Conservation (phyloP, 768 basidiomycete species). For the Cyclocybe aegerita region DNA sequence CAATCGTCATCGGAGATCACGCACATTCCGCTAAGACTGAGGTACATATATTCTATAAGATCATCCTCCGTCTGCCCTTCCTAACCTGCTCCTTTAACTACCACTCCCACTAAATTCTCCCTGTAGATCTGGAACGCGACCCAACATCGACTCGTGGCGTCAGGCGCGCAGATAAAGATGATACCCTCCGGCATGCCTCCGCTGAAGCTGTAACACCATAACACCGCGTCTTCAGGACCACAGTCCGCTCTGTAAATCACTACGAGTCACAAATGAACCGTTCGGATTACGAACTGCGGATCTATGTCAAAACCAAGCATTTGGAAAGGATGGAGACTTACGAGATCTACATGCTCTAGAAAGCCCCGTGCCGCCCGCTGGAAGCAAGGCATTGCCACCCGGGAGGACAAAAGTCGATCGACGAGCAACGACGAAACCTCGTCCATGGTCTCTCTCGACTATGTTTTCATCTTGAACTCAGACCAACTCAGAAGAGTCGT, state of each 20-base stretch:
- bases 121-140: slow-evolving; percentile 57
- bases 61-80: neutral
- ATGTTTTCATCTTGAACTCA: neutral
- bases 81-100: neutral
- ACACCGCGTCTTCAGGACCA: neutral
- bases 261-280: neutral
- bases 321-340: too few relatives aligned
- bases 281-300: neutral
- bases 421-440: too few relatives aligned
- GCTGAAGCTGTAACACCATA: slow-evolving; percentile 7
- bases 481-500: too few relatives aligned
- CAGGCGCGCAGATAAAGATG: slow-evolving; percentile 59
- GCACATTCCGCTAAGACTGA: slow-evolving; percentile 51
- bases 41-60: slow-evolving; percentile 26
- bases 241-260: neutral
- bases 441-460: neutral
- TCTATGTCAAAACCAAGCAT: neutral
- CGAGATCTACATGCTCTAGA: too few relatives aligned
- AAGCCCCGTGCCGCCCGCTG: too few relatives aligned
- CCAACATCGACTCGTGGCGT: slow-evolving; percentile 49
- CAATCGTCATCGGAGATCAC: slow-evolving; percentile 46
- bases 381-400: too few relatives aligned
- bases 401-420: too few relatives aligned
- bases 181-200: slow-evolving; percentile 33
- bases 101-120: neutral